Conservation (phyloP, 257 asterid species). For the Solanum lycopersicoides region DNA sequence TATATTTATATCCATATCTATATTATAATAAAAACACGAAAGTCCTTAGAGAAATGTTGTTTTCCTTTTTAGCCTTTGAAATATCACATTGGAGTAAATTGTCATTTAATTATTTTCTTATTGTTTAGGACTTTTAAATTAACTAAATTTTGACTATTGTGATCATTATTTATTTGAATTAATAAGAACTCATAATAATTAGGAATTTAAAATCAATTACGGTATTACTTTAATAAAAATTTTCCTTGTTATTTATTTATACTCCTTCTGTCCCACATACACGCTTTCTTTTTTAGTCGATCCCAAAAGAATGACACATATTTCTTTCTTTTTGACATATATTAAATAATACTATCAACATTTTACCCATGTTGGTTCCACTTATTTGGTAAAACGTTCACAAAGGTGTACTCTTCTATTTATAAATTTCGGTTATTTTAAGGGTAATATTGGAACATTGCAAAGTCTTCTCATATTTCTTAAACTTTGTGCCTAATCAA, state of each 20-base stretch:
- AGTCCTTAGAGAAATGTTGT: neutral
- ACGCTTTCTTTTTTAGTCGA: neutral
- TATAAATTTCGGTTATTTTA: too few species aligned
- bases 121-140: neutral
- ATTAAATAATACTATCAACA: neutral
- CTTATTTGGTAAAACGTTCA: neutral
- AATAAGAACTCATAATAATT: neutral
- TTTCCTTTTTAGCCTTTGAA: neutral
- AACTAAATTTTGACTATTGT: neutral
- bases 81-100: neutral
- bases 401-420: neutral
- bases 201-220: neutral
- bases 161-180: neutral
- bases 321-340: neutral
- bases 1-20: neutral
- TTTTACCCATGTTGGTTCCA: neutral
- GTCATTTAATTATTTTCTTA: neutral
- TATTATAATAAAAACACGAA: neutral
- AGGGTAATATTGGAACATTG: neutral
- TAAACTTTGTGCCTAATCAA: neutral
- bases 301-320: neutral
- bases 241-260: neutral
- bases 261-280: neutral
- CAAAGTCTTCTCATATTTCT: neutral
- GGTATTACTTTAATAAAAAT: neutral